Evolutionary conservation across 768 basidiomycete genomes (phyloP).

Genomic region (Phylloporus rhodoxanthus): DNA sequence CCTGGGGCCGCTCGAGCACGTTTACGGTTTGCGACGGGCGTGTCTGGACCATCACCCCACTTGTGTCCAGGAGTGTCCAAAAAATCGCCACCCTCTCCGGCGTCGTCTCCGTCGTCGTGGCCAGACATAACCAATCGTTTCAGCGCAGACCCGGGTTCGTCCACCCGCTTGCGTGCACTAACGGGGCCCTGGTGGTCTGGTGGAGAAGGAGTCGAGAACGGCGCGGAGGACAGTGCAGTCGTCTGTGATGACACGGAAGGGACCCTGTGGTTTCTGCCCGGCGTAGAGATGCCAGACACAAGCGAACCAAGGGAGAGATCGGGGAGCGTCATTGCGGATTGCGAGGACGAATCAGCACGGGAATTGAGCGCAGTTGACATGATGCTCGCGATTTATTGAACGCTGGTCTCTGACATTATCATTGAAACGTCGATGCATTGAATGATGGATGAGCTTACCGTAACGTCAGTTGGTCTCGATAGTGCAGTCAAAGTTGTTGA

Average conservation of each 20-base stretch:
- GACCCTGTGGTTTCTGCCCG: constrained; percentile 39
- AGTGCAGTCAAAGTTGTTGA: background rate
- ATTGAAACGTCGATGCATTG: background rate
- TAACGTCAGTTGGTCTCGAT: constrained; percentile 1
- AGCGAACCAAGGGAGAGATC: constrained; percentile 59
- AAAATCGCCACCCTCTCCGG: constrained; percentile 38
- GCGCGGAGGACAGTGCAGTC: constrained; percentile 48
- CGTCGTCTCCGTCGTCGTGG: constrained; percentile 34
- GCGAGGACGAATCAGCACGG: constrained; percentile 37
- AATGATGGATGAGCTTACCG: constrained; percentile 6
- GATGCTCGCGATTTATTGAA: background rate
- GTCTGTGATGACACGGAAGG: constrained; percentile 48
- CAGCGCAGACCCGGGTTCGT: constrained; percentile 36
- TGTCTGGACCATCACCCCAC: constrained; percentile 47
- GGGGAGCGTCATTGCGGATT: constrained; percentile 43
- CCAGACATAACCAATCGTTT: constrained; percentile 33
- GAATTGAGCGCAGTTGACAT: constrained; percentile 43
- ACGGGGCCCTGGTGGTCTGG: constrained; percentile 27
- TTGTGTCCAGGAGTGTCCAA: constrained; percentile 52
- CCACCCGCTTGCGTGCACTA: constrained; percentile 35
- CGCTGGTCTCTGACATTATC: background rate
- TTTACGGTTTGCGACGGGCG: constrained; percentile 46
- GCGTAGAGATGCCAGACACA: constrained; percentile 48
- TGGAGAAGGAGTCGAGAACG: constrained; percentile 47
- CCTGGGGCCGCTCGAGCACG: constrained; percentile 30